These are phyloP conservation scores for Talaromyces pinophilus DNA, from an alignment of 2,329 filamentous ascomycete genomes.

Conservation along the genomic window DNA sequence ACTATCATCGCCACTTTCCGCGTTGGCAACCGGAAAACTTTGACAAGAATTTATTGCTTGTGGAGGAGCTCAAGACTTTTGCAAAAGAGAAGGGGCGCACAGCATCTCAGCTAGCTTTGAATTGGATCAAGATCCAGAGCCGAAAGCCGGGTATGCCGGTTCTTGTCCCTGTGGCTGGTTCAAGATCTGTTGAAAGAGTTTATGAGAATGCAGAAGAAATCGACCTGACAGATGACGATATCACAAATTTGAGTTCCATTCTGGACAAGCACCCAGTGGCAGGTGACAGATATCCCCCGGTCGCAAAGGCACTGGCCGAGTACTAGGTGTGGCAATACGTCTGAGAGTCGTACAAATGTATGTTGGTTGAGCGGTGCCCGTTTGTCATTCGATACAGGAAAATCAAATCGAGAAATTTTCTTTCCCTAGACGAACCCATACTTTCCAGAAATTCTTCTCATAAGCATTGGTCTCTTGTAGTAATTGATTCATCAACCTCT, in stretches of 20 bases:
- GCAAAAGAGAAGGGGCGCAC: slow-evolving; percentile 47
- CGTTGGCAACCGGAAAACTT: slow-evolving; percentile 56
- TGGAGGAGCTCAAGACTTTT: slow-evolving; percentile 48
- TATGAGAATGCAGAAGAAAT: slow-evolving; percentile 45
- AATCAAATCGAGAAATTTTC: slow-evolving; percentile 20
- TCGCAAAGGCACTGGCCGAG: slow-evolving; percentile 9
- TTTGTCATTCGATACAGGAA: neutral
- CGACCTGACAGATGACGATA: slow-evolving; percentile 48
- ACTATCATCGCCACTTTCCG: slow-evolving; percentile 47
- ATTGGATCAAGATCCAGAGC: slow-evolving; percentile 43
- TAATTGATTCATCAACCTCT: slow-evolving; percentile 13
- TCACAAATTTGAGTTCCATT: slow-evolving; percentile 17
- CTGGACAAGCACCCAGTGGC: slow-evolving; percentile 14
- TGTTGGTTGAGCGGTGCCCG: neutral
- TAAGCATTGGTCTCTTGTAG: neutral
- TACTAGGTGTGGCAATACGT: slow-evolving; percentile 1
- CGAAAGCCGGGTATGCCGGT: slow-evolving; percentile 39
- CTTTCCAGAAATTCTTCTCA: slow-evolving; percentile 19
- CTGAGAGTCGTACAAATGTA: neutral
- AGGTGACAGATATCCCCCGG: slow-evolving; percentile 19
- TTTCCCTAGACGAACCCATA: slow-evolving; percentile 18
- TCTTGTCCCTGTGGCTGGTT: slow-evolving; percentile 47
- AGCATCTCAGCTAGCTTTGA: slow-evolving; percentile 51
- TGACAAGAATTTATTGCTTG: slow-evolving; percentile 52
- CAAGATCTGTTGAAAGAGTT: slow-evolving; percentile 39